phyloP scores from a whole-genome alignment of 2,329 filamentous ascomycete species.

The Microascus cirrosus region DNA sequence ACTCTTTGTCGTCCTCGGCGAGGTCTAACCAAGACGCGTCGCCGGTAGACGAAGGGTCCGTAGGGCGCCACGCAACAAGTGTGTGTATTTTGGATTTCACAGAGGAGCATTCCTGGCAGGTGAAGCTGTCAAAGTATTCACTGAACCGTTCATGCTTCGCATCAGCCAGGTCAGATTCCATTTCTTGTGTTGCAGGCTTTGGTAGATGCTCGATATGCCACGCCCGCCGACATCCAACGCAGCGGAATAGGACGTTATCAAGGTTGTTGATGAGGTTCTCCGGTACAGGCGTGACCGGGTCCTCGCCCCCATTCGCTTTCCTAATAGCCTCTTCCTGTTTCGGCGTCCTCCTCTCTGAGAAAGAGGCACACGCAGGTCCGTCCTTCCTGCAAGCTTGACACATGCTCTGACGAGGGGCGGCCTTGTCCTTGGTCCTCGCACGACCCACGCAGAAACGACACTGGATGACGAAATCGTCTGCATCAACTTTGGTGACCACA shows the following conservation, averaged over 20 bases:
- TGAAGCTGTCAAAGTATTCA: conserved; percentile 67
- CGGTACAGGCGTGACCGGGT: conserved; percentile 60
- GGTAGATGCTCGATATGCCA: conserved; percentile 83
- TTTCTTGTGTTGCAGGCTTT: conserved; percentile 18
- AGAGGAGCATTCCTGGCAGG: conserved; percentile 66
- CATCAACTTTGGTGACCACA: conserved; percentile 71
- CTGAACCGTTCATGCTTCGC: conserved; percentile 44
- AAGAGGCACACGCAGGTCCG: conserved; percentile 63
- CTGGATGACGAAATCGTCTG: conserved; percentile 74
- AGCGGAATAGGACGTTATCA: conserved; percentile 73
- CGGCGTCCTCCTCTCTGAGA: conserved; percentile 60
- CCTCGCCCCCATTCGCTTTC: conserved; percentile 64
- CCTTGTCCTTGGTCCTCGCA: conserved; percentile 55
- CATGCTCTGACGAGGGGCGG: conserved; percentile 56
- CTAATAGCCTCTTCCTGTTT: conserved; percentile 77
- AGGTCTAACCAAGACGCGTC: conserved; percentile 22
- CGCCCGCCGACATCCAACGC: conserved; percentile 60
- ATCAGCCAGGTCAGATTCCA: conserved; percentile 23
- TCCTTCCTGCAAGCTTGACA: conserved; percentile 59
- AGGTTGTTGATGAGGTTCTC: conserved; percentile 60
- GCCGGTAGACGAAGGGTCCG: conserved; percentile 9
- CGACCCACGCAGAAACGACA: conserved; percentile 74
- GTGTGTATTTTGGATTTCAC: conserved; percentile 56
- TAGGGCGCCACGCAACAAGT: conserved; percentile 83
- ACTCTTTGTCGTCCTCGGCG: conserved; percentile 64